Percentiles rank a stretch among this genome's conserved stretches.
Evolutionary conservation across 257 asterid genomes (phyloP).

Genomic region (Buddleja alternifolia): DNA sequence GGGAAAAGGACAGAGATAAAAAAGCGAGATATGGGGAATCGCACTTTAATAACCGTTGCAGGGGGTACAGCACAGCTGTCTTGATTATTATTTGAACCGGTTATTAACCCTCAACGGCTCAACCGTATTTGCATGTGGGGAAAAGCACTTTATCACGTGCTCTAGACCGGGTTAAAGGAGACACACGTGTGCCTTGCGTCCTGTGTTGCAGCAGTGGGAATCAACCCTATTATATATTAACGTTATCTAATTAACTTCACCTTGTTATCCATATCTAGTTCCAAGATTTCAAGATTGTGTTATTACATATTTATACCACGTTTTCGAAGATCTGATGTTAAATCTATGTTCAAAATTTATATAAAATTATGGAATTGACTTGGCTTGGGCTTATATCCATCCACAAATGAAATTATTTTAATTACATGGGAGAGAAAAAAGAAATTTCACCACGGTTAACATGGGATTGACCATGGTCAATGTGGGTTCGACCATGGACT

Average conservation of each 20-base stretch:
- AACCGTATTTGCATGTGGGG: slow-evolving; percentile 39
- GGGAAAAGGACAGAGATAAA: slow-evolving; percentile 12
- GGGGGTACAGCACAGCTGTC: slow-evolving; percentile 41
- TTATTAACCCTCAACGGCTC: slow-evolving; percentile 12
- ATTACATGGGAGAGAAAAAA: too few species aligned
- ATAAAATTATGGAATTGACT: too few species aligned
- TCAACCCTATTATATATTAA: not conserved
- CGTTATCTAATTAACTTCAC: slow-evolving; percentile 13
- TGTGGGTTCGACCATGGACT: too few species aligned
- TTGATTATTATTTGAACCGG: slow-evolving; percentile 14
- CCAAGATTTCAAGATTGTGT: too few species aligned
- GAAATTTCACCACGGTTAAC: too few species aligned
- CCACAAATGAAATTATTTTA: too few species aligned
- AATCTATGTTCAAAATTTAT: too few species aligned
- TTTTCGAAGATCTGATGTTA: too few species aligned
- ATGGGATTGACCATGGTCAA: too few species aligned
- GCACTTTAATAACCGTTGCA: slow-evolving; percentile 32
- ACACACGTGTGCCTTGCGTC: slow-evolving; percentile 62
- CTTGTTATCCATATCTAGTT: slow-evolving; percentile 23
- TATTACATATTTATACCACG: too few species aligned
- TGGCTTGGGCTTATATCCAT: too few species aligned
- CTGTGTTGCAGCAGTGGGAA: slow-evolving; percentile 38
- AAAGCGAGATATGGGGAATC: slow-evolving; percentile 24
- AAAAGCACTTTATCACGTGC: slow-evolving; percentile 45
- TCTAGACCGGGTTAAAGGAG: slow-evolving; percentile 30